Conservation (phyloP, 2,329 filamentous ascomycete species). For the Diplodia mutila region DNA sequence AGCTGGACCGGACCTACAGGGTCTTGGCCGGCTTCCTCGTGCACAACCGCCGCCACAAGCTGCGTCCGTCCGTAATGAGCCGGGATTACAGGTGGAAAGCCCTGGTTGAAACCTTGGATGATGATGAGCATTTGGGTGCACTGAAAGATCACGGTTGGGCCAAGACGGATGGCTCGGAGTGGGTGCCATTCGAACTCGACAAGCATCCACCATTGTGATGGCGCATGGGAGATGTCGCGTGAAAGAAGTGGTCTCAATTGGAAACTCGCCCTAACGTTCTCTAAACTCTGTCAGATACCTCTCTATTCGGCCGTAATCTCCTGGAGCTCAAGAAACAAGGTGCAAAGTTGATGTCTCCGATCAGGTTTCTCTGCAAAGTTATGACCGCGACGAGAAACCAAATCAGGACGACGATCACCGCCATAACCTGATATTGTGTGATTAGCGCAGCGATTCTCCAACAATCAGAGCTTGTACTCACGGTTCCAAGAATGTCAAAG, state of each 20-base stretch:
- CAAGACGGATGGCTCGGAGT: constrained; percentile 5
- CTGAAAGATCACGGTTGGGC: constrained; percentile 5
- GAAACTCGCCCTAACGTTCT: neutral
- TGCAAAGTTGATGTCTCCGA: constrained; percentile 58
- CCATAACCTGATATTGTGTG: constrained; percentile 46
- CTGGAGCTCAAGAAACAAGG: constrained; percentile 52
- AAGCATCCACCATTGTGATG: neutral
- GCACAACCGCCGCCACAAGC: neutral
- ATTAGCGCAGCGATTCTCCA: neutral
- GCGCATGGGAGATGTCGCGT: neutral
- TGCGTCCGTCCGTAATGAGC: neutral
- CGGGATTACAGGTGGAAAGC: constrained; percentile 20
- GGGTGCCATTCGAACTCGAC: neutral
- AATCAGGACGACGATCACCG: constrained; percentile 55
- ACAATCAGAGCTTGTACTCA: constrained; percentile 33
- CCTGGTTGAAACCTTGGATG: constrained; percentile 9
- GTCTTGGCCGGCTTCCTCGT: neutral
- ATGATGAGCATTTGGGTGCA: constrained; percentile 3
- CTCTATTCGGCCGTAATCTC: neutral
- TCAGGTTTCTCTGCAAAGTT: constrained; percentile 54
- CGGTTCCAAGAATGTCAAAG: constrained; percentile 60
- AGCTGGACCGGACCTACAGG: constrained; percentile 27
- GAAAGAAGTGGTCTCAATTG: neutral
- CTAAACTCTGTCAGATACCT: constrained; percentile 7
- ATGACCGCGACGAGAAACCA: constrained; percentile 59